phyloP scores from a whole-genome alignment of 768 basidiomycete genomes.

The Hypholoma sublateritium region DNA sequence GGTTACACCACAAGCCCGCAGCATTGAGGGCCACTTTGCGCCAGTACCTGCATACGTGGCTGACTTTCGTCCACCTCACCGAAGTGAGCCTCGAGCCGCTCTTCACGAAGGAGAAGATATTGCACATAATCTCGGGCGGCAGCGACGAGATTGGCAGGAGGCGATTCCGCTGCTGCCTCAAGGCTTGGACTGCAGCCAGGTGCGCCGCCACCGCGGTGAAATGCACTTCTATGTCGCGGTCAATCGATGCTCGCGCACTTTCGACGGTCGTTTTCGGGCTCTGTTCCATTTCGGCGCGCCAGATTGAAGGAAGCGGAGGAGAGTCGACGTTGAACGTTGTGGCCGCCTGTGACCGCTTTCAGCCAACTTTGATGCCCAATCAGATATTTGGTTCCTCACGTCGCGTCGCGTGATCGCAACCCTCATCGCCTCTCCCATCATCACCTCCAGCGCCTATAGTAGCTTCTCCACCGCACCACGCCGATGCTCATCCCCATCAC shows the following conservation, averaged over 20 bases:
- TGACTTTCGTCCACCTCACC: not conserved
- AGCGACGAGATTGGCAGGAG: not conserved
- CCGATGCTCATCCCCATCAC: constrained; percentile 69
- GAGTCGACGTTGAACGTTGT: too few species aligned
- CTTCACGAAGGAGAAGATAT: not conserved
- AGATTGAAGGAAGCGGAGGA: too few species aligned
- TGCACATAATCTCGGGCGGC: not conserved
- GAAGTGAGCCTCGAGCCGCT: not conserved
- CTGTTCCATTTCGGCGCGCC: not conserved
- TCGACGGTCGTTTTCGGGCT: not conserved
- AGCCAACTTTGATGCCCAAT: too few species aligned
- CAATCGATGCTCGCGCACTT: not conserved
- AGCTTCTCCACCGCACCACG: too few species aligned
- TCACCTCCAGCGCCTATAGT: too few species aligned
- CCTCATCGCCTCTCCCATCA: too few species aligned
- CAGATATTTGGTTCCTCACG: constrained; percentile 15
- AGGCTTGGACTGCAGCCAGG: too few species aligned
- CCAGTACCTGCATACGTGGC: not conserved
- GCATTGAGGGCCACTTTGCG: not conserved
- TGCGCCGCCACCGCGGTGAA: too few species aligned
- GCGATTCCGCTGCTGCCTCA: not conserved
- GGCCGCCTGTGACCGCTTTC: too few species aligned
- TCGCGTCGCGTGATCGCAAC: constrained; percentile 22
- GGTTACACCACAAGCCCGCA: not conserved
- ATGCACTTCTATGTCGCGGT: not conserved